Evolutionary conservation across 208 protist genomes (phyloP).

Genomic region (Vickermania ingenoplastis): DNA sequence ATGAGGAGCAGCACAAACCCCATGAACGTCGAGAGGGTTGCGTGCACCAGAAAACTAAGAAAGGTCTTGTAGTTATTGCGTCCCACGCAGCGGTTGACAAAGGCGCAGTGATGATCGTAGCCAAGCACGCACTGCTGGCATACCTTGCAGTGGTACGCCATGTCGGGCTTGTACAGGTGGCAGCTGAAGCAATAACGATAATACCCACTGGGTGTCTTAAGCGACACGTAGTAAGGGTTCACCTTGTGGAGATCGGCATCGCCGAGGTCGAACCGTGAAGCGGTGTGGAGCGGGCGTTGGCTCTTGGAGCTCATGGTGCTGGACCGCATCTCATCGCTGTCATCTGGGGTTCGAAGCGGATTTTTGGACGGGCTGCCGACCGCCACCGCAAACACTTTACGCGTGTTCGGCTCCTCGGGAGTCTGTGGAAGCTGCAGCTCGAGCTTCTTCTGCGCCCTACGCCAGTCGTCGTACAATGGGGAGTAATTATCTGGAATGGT

Average conservation of each 20-base stretch:
- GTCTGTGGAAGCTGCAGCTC: neutral
- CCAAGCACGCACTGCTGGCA: conserved; percentile 66
- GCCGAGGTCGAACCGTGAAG: neutral
- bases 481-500: neutral
- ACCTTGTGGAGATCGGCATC: neutral
- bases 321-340: neutral
- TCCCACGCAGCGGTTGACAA: conserved; percentile 86
- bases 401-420: neutral
- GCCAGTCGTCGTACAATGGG: neutral
- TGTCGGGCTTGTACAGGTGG: conserved; percentile 61
- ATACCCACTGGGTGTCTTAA: conserved; percentile 17
- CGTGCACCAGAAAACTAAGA: conserved; percentile 63
- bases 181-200: conserved; percentile 62
- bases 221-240: conserved; percentile 19
- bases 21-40: conserved; percentile 13
- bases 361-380: neutral
- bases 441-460: neutral
- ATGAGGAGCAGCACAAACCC: conserved; percentile 23
- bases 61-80: conserved; percentile 86
- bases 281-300: neutral
- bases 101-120: conserved; percentile 91
- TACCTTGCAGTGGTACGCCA: conserved; percentile 75
- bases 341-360: neutral
- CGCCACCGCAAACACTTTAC: neutral
- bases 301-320: neutral